Percentiles rank a stretch among this genome's conserved stretches.
phyloP scores from a whole-genome alignment of 2,329 filamentous ascomycete genomes.

The Pezicula radicicola region DNA sequence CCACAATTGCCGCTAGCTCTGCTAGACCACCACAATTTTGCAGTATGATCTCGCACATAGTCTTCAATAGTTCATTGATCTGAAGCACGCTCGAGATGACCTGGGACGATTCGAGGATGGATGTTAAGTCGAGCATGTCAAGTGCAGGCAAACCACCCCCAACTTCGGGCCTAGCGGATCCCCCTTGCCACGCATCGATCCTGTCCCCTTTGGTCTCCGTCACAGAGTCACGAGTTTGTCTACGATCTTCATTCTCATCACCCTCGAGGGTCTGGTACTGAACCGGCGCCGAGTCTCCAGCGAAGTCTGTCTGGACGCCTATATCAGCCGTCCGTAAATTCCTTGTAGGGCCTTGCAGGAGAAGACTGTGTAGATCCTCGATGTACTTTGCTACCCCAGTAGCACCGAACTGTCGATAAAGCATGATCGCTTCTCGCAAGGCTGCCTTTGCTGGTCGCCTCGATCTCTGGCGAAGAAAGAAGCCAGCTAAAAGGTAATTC shows the following conservation, averaged over 20 bases:
- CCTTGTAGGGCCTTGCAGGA: slow-evolving; percentile 60
- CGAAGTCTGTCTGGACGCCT: slow-evolving; percentile 69
- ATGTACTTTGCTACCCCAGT: slow-evolving; percentile 66
- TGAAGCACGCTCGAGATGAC: slow-evolving; percentile 76
- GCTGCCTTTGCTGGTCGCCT: slow-evolving; percentile 67
- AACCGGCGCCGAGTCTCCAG: slow-evolving; percentile 50
- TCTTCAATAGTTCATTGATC: slow-evolving; percentile 72
- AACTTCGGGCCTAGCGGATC: slow-evolving; percentile 53
- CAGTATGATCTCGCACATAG: slow-evolving; percentile 78
- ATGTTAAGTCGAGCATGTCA: slow-evolving; percentile 80
- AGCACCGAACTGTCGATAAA: slow-evolving; percentile 69
- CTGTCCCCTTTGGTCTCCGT: slow-evolving; percentile 52
- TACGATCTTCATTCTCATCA: slow-evolving; percentile 32
- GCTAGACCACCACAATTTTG: slow-evolving; percentile 72
- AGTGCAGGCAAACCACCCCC: slow-evolving; percentile 67
- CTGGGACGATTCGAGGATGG: slow-evolving; percentile 75
- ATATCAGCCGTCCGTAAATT: slow-evolving; percentile 59
- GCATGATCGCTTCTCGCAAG: slow-evolving; percentile 62
- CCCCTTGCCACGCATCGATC: slow-evolving; percentile 60
- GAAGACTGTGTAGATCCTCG: slow-evolving; percentile 62
- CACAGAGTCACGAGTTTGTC: slow-evolving; percentile 31
- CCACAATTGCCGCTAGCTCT: slow-evolving; percentile 69
- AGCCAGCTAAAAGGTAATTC: slow-evolving; percentile 72
- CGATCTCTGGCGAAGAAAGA: slow-evolving; percentile 62
- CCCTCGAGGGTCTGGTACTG: slow-evolving; percentile 48